A percentile compares a stretch with the other conserved stretches of the same genome.
phyloP scores from a whole-genome alignment of 2,329 filamentous ascomycete species.

The Zymoseptoria ardabiliae region DNA sequence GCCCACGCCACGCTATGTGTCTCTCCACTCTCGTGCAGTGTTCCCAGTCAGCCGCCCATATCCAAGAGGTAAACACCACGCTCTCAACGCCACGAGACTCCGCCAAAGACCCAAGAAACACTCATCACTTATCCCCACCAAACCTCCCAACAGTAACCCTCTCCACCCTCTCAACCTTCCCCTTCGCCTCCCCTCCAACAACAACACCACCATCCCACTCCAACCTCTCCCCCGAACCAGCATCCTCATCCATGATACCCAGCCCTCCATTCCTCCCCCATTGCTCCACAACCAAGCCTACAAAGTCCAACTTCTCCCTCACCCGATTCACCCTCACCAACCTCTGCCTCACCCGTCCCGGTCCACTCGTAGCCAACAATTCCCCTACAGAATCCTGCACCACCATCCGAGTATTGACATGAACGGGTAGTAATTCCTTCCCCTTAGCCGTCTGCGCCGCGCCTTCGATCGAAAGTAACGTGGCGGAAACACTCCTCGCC shows the following conservation, averaged over 20 bases:
- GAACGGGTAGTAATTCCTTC: constrained; percentile 55
- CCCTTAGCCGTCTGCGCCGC: constrained; percentile 57
- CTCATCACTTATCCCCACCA: constrained; percentile 37
- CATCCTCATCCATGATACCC: constrained; percentile 40
- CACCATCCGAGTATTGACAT: constrained; percentile 62
- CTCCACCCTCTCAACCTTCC: constrained; percentile 40
- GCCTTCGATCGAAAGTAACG: constrained; percentile 65
- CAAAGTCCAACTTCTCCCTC: constrained; percentile 66
- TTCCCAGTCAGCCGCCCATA: background rate
- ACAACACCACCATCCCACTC: constrained; percentile 34
- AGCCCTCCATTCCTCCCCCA: constrained; percentile 65
- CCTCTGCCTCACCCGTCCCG: constrained; percentile 36
- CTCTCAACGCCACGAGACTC: background rate
- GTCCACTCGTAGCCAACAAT: constrained; percentile 53
- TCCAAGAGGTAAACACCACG: background rate
- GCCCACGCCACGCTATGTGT: background rate
- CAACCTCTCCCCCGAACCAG: constrained; percentile 27
- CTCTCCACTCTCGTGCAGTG: background rate
- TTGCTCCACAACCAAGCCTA: constrained; percentile 59
- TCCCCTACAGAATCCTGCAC: constrained; percentile 66
- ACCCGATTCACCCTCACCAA: constrained; percentile 66
- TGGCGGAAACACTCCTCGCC: constrained; percentile 70
- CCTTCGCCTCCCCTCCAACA: constrained; percentile 37
- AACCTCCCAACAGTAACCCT: constrained; percentile 34
- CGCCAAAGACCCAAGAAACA: background rate